Base-by-base conservation (phyloP, 192 early-diverging fungal species). In the Backusella liffmaniae region DNA sequence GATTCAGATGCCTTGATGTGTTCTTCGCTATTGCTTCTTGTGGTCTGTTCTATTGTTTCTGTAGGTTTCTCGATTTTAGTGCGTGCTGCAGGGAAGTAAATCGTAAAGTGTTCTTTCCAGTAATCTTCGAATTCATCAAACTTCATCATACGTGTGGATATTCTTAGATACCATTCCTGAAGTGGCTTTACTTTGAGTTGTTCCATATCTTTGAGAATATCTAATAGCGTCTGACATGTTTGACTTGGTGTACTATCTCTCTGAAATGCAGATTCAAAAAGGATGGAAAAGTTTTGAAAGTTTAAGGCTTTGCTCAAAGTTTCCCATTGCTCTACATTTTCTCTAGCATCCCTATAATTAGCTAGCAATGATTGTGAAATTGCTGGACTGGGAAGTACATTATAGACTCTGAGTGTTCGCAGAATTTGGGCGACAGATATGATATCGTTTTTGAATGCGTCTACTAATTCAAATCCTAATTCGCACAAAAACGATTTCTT, bases 141-240 rank as follows among this genome's bases (percentile, higher is more conserved):
- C 15, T 73, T 73, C 26, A 67, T 51, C 56, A 80, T 42, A 26
- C 76, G 75, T 9, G 37, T 36, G 5, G 6, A 12, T 15, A 83
- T 72, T 30, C 72, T 62, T 5, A 70, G 16, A 44, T 76, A 74
- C 13, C 76, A 39, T n/a, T 36, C 34, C 4, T 18, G 42, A 18
- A 41, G 34, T 3, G 74, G 62, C 16, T 41, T 62, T 23, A 77
- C 30, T 18, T 66, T 41, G 3, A 79, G 30, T 5, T 35, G 5
- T 23, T 71, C 36, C 77, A 83, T 74, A 42, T 83, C 82, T 1
- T 77, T 21, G 12, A 83, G 26, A 15, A 83, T 32, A 4, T 35
- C 23, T 37, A 79, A 32, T 15, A 62, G 72, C 1, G 15, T 51
- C 29, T 73, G 44, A 13, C 66, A 51, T 26, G 74, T 79, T 3